Conservation (phyloP, 2,329 filamentous ascomycete species). For the Zymoseptoria brevis region DNA sequence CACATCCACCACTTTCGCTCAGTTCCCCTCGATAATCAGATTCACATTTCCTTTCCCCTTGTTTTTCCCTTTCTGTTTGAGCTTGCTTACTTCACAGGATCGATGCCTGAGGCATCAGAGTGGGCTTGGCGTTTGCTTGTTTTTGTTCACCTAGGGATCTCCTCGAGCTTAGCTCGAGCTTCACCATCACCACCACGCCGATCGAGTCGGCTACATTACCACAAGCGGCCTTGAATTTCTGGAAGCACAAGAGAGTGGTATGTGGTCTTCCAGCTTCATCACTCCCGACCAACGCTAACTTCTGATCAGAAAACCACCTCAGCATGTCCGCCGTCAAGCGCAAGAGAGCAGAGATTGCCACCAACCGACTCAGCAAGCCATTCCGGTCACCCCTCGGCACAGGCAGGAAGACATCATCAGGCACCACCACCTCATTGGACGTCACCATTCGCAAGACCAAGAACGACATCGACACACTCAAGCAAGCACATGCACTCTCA, state of each 20-base stretch:
- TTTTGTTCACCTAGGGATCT: background rate
- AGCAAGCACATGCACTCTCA: conserved; percentile 48
- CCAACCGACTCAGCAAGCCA: conserved; percentile 56
- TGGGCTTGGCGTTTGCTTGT: background rate
- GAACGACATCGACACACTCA: conserved; percentile 43
- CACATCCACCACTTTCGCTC: background rate
- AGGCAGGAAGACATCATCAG: conserved; percentile 21
- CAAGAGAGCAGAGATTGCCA: conserved; percentile 52
- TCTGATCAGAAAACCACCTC: background rate
- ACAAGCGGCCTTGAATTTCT: background rate
- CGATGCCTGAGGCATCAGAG: background rate
- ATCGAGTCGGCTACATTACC: background rate
- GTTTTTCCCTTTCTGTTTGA: background rate
- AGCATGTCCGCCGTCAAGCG: conserved; percentile 41
- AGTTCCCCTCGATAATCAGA: background rate
- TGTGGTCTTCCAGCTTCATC: background rate
- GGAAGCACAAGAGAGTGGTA: background rate
- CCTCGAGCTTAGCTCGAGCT: too few species aligned
- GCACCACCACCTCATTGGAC: conserved; percentile 13
- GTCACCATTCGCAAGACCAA: conserved; percentile 32
- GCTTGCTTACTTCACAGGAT: background rate
- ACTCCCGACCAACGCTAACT: background rate
- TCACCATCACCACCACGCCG: too few species aligned
- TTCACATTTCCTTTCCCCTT: background rate
- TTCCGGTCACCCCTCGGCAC: conserved; percentile 63